Evolutionary conservation across 2,329 filamentous ascomycete species (phyloP).

Genomic region (Xylariaceae sp.): DNA sequence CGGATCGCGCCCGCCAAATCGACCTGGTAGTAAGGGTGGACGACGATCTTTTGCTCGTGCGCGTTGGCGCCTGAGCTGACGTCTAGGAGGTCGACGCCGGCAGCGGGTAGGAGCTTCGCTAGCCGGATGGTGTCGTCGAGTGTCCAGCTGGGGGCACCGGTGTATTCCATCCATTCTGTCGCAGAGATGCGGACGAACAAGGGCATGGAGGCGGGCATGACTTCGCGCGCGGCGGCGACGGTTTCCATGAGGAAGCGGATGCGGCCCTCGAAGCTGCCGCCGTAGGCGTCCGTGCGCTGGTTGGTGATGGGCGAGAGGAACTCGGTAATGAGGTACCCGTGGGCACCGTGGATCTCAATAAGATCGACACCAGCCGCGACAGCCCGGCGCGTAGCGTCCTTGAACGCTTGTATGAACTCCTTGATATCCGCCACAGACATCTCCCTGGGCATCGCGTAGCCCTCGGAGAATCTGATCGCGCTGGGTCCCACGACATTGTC

Average conservation of each 20-base stretch:
- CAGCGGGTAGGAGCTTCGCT: constrained; percentile 62
- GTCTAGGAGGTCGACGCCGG: constrained; percentile 78
- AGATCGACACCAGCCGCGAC: constrained; percentile 53
- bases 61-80: constrained; percentile 72
- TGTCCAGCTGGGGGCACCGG: constrained; percentile 56
- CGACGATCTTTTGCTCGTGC: constrained; percentile 52
- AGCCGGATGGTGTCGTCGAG: constrained; percentile 61
- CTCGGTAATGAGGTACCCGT: constrained; percentile 68
- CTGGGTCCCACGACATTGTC: constrained; percentile 44
- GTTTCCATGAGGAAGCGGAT: constrained; percentile 63
- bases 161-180: constrained; percentile 61
- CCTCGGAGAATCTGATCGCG: constrained; percentile 52
- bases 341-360: constrained; percentile 69
- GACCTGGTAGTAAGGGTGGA: constrained; percentile 65
- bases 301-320: constrained; percentile 69
- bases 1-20: constrained; percentile 68
- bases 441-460: constrained; percentile 51
- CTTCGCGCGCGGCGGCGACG: constrained; percentile 54
- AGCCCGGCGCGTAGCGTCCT: constrained; percentile 33
- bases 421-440: constrained; percentile 44
- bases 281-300: constrained; percentile 61
- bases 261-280: constrained; percentile 67
- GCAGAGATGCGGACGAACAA: constrained; percentile 62
- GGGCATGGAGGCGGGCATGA: constrained; percentile 59
- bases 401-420: constrained; percentile 33